phyloP scores from a whole-genome alignment of 768 basidiomycete species.

The Rickenella mellea region DNA sequence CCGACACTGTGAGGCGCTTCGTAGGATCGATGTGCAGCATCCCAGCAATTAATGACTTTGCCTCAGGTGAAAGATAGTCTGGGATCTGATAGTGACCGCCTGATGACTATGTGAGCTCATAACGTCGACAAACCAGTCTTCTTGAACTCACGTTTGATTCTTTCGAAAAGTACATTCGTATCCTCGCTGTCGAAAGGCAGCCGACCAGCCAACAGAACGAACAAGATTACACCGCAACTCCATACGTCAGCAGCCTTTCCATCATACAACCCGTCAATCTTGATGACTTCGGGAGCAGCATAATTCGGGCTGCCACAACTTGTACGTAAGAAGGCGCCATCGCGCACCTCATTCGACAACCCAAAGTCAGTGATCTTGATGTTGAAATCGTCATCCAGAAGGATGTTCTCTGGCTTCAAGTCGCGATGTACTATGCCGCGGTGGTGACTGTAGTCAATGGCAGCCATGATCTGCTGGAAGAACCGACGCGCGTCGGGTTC shows the following conservation, averaged over 20 bases:
- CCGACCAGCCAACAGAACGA: conserved; percentile 92
- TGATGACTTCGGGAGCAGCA: conserved; percentile 96
- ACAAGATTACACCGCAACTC: conserved; percentile 98
- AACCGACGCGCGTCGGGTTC: conserved; percentile 84
- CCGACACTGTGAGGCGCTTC: conserved; percentile 87
- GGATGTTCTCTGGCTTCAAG: conserved; percentile 93
- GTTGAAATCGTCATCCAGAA: conserved; percentile 75
- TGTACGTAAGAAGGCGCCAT: conserved; percentile 94
- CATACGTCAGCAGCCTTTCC: conserved; percentile 99
- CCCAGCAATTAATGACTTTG: conserved; percentile 65
- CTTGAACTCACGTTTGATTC: conserved; percentile 75
- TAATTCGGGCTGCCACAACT: conserved; percentile 99
- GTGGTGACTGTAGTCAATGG: conserved; percentile 93
- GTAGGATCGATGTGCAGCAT: conserved; percentile 95
- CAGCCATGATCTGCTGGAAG: conserved; percentile 97
- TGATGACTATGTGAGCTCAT: conserved; percentile 19
- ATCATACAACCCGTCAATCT: conserved; percentile 88
- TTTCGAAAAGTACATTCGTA: conserved; percentile 85
- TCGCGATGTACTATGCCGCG: conserved; percentile 98
- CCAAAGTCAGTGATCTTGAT: conserved; percentile 99
- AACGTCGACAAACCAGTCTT: background rate
- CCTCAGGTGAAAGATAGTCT: conserved; percentile 67
- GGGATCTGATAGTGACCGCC: conserved; percentile 87
- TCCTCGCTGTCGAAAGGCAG: conserved; percentile 98
- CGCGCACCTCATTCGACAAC: conserved; percentile 88